Conservation (phyloP, 2,329 filamentous ascomycete species). For the Bipolaris bicolor region DNA sequence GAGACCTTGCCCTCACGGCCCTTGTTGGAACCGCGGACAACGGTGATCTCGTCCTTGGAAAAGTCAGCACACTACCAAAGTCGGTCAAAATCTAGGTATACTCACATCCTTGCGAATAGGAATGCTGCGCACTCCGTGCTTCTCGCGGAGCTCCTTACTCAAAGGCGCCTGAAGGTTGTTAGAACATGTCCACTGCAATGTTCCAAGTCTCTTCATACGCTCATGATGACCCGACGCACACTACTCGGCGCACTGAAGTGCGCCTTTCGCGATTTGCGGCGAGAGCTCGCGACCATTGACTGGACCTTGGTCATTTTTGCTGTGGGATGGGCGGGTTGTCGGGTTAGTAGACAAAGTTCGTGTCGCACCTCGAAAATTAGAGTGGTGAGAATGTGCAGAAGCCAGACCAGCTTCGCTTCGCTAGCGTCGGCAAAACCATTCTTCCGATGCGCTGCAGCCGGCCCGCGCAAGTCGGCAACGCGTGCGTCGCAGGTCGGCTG, state of each 20-base stretch:
- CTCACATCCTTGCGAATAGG: slow-evolving; percentile 87
- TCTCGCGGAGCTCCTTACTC: slow-evolving; percentile 88
- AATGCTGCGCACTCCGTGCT: slow-evolving; percentile 93
- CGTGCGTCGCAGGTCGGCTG: neutral
- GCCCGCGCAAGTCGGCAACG: neutral
- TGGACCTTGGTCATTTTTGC: slow-evolving; percentile 75
- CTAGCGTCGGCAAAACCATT: slow-evolving; percentile 21
- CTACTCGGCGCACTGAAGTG: slow-evolving; percentile 96
- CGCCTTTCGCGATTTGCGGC: slow-evolving; percentile 98
- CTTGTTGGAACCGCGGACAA: slow-evolving; percentile 94
- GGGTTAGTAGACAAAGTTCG: slow-evolving; percentile 35
- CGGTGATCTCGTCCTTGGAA: slow-evolving; percentile 75
- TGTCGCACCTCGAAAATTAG: slow-evolving; percentile 27
- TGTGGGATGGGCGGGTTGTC: slow-evolving; percentile 43
- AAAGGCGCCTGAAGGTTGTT: slow-evolving; percentile 47
- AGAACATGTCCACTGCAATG: slow-evolving; percentile 37
- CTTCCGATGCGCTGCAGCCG: neutral
- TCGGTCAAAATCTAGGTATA: slow-evolving; percentile 44
- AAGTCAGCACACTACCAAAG: slow-evolving; percentile 33
- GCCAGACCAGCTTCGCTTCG: slow-evolving; percentile 20
- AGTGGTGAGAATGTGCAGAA: slow-evolving; percentile 18
- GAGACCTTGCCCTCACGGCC: slow-evolving; percentile 98
- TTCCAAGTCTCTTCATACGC: slow-evolving; percentile 71
- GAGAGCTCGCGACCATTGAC: slow-evolving; percentile 72
- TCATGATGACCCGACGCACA: slow-evolving; percentile 93